phyloP scores from a whole-genome alignment of 345 rosid species.

The Stellera chamaejasme region DNA sequence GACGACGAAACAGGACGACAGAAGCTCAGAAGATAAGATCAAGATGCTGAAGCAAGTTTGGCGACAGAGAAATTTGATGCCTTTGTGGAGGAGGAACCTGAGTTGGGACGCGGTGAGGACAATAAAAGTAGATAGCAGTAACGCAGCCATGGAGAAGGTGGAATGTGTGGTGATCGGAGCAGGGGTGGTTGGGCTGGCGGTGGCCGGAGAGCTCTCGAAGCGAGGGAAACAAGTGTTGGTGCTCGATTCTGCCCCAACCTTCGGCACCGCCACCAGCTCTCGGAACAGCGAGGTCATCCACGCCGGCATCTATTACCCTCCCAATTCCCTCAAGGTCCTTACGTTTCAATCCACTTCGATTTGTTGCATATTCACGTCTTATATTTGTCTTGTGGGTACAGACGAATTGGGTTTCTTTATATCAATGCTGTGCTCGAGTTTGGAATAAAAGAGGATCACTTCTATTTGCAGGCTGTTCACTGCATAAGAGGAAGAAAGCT shows the following conservation, averaged over 20 bases:
- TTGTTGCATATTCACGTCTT: too few species aligned
- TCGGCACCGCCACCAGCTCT: constrained; percentile 76
- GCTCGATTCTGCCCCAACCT: constrained; percentile 69
- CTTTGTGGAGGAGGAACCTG: too few species aligned
- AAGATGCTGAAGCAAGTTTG: too few species aligned
- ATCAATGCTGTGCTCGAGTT: too few species aligned
- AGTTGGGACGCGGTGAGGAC: too few species aligned
- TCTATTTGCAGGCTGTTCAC: constrained; percentile 36
- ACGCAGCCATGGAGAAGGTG: constrained; percentile 47
- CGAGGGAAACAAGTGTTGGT: constrained; percentile 67
- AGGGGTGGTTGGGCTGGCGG: constrained; percentile 79
- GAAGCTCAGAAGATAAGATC: too few species aligned
- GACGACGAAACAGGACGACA: too few species aligned
- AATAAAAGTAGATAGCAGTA: not conserved
- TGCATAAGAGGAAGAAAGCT: constrained; percentile 75
- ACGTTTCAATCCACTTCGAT: constrained; percentile 9
- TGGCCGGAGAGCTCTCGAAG: constrained; percentile 58
- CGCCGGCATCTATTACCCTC: constrained; percentile 90
- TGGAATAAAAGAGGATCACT: not conserved
- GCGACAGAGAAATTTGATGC: too few species aligned
- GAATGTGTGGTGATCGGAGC: constrained; percentile 91
- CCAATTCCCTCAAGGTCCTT: constrained; percentile 56
- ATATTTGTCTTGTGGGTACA: not conserved
- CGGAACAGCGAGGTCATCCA: constrained; percentile 92
- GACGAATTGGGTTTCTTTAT: not conserved